phyloP scores from a whole-genome alignment of 495 filamentous ascomycete species.

The Terfezia claveryi region DNA sequence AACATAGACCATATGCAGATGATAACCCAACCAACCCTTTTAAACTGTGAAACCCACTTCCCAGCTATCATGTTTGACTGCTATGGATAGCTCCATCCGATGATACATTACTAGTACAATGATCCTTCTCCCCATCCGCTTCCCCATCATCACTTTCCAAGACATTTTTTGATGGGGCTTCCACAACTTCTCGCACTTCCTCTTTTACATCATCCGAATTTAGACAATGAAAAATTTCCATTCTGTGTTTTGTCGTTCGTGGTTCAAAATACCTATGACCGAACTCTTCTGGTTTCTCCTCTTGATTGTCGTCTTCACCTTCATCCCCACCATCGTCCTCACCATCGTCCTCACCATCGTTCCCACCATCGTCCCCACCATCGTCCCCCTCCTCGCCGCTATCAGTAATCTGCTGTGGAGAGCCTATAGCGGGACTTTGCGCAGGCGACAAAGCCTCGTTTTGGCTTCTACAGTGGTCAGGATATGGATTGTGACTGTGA shows the following conservation, averaged over 20 bases:
- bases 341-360: neutral
- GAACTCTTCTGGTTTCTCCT: neutral
- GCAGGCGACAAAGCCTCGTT: neutral
- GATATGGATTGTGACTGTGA: neutral
- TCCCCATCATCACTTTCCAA: constrained; percentile 7
- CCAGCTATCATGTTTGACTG: neutral
- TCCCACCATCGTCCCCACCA: constrained; percentile 6
- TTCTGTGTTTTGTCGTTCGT: constrained; percentile 6
- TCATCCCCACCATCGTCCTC: constrained; percentile 6
- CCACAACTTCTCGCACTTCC: constrained; percentile 9
- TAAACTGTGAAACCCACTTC: too few relatives aligned
- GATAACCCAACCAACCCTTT: too few relatives aligned
- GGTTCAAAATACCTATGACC: constrained; percentile 2
- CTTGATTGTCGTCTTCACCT: constrained; percentile 3
- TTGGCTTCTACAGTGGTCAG: neutral
- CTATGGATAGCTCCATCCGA: constrained; percentile 10
- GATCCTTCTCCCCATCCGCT: neutral
- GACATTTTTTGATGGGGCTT: constrained; percentile 1
- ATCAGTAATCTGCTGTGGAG: neutral
- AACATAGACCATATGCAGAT: too few relatives aligned
- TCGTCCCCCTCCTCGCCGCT: neutral
- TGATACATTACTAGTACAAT: neutral
- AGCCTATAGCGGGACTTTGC: neutral
- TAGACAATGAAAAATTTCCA: constrained; percentile 15
- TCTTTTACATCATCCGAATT: constrained; percentile 1